Conservation (phyloP, 108 stramenopile genomes). For the Cyclotella baltica region DNA sequence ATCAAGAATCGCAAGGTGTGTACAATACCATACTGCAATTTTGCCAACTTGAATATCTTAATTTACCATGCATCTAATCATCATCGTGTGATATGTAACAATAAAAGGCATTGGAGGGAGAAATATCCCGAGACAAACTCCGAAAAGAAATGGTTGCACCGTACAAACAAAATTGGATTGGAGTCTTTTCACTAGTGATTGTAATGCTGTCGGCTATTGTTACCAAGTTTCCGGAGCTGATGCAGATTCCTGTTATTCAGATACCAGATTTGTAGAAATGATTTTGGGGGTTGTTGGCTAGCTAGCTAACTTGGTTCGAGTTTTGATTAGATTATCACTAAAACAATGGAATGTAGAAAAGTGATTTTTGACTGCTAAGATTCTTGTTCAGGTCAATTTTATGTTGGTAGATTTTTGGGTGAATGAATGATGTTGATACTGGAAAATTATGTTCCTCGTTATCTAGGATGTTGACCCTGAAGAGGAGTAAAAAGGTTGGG, state of each 20-base stretch:
- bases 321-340: too few relatives aligned
- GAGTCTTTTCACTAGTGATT: slow-evolving; percentile 74
- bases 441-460: too few relatives aligned
- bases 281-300: too few relatives aligned
- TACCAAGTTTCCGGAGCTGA: slow-evolving; percentile 79
- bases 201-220: slow-evolving; percentile 69
- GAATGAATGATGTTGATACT: too few relatives aligned
- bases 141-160: slow-evolving; percentile 75
- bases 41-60: not conserved
- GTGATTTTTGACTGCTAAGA: too few relatives aligned
- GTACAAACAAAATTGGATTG: slow-evolving; percentile 92
- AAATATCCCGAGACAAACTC: slow-evolving; percentile 77
- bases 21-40: not conserved
- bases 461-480: too few relatives aligned
- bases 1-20: slow-evolving; percentile 61
- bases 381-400: too few relatives aligned
- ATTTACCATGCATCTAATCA: not conserved
- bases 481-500: too few relatives aligned
- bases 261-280: slow-evolving; percentile 80
- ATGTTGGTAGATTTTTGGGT: too few relatives aligned
- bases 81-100: not conserved
- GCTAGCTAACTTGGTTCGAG: too few relatives aligned
- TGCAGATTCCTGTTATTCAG: slow-evolving; percentile 68
- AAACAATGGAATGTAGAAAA: too few relatives aligned
- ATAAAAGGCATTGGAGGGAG: slow-evolving; percentile 60